These are phyloP conservation scores for Santalum album DNA, from an alignment of 164 flowering plant species.

Conservation along the genomic window DNA sequence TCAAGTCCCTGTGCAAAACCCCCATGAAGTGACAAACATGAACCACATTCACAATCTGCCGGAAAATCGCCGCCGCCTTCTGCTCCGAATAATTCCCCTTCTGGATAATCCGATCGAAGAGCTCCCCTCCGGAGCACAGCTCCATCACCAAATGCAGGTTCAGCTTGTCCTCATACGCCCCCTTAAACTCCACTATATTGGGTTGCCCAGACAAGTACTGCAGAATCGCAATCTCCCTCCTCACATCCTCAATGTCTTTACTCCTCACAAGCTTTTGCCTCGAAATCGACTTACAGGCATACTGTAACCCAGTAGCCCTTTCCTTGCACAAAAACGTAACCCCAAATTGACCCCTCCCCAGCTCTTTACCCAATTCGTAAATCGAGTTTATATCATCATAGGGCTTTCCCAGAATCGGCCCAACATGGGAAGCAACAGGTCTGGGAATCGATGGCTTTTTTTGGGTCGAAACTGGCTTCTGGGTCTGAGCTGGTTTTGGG, in stretches of 20 bases:
- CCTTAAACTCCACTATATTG: constrained; percentile 73
- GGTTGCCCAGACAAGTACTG: constrained; percentile 82
- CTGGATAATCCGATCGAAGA: constrained; percentile 61
- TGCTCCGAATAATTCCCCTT: constrained; percentile 61
- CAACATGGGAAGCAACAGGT: constrained; percentile 19
- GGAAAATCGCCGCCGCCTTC: constrained; percentile 53
- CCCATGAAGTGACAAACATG: constrained; percentile 95
- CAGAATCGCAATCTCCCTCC: constrained; percentile 61
- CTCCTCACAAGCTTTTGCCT: constrained; percentile 38
- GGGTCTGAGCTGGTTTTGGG: constrained; percentile 7
- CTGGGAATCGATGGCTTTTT: background rate
- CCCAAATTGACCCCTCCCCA: constrained; percentile 86
- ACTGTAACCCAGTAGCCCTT: constrained; percentile 41
- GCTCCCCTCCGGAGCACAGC: constrained; percentile 86
- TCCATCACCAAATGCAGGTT: constrained; percentile 80
- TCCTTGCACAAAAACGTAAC: constrained; percentile 66
- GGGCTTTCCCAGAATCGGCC: constrained; percentile 39
- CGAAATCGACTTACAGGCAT: constrained; percentile 83
- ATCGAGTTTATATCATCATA: constrained; percentile 34
- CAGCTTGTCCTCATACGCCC: constrained; percentile 67
- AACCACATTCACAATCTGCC: constrained; percentile 82
- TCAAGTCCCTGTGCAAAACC: constrained; percentile 84
- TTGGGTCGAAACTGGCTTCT: background rate
- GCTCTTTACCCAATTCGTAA: constrained; percentile 49
- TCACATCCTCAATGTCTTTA: constrained; percentile 55